phyloP scores from a whole-genome alignment of 306 rosid genomes.

The Lupinus albus region DNA sequence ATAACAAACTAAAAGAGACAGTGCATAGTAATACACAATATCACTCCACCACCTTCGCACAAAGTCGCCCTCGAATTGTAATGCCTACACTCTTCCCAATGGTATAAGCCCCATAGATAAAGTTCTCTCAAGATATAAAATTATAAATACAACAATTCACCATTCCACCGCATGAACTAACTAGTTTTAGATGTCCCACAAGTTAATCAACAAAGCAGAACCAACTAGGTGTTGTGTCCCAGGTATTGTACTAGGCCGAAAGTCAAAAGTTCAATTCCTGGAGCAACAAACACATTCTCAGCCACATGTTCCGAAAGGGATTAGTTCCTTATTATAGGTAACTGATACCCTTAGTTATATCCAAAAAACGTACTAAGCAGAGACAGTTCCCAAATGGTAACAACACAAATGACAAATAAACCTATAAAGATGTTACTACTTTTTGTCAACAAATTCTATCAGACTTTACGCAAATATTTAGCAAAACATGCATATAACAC shows the following conservation, averaged over 20 bases:
- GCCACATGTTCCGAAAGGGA: too few species aligned
- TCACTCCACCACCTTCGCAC: neutral
- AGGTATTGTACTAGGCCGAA: too few species aligned
- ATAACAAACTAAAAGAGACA: neutral
- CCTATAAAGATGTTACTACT: neutral
- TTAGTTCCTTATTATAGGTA: too few species aligned
- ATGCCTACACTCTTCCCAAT: neutral
- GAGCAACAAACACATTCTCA: too few species aligned
- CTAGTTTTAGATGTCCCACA: neutral
- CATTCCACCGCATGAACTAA: neutral
- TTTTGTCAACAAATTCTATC: neutral
- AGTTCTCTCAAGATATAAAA: neutral
- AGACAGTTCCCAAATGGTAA: neutral
- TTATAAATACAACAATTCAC: neutral
- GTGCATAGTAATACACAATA: conserved; percentile 1
- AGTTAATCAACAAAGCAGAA: neutral
- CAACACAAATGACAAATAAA: neutral
- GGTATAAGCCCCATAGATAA: neutral
- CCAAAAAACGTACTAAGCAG: neutral
- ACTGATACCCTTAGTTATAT: too few species aligned
- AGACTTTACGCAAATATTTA: neutral
- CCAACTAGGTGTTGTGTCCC: too few species aligned
- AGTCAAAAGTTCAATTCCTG: too few species aligned
- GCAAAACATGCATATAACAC: neutral
- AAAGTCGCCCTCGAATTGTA: too few species aligned